Base-by-base conservation (phyloP, 768 basidiomycete species). In the Multifurca ochricompacta region DNA sequence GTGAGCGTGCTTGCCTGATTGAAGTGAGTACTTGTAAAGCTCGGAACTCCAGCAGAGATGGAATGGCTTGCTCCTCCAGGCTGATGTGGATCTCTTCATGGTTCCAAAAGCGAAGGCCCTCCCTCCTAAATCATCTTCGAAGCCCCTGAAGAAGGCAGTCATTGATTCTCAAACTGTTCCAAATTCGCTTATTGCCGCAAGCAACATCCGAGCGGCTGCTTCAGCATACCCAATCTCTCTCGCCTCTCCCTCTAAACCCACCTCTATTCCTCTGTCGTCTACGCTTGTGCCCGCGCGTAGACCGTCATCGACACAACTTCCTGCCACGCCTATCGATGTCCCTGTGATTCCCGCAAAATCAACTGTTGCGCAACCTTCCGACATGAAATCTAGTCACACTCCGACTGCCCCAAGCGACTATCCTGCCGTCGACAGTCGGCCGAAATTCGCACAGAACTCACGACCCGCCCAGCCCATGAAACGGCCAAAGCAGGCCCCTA, bases 1-100 rank as follows among this genome's bases (percentile, higher is more conserved):
- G 82, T 51, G 70, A 76, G 11, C 77, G 91, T 50, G 73, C 75
- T 9, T 71, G 79, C 32, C 67, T 94, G 23, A 67, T 82, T 8
- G 78, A 85, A 59, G 92, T 92, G 64, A n/a, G 49, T 64, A 76
- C 66, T 7, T 25, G 9, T 30, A 39, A 28, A 44, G 62, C 42
- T 48, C 62, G 39, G 25, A 21, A 11, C 16, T 18, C 3, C 13
- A 19, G 18, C 16, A 30, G 19, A 36, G 31, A 58, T 34, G 10
- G 11, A 44, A 14, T 25, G 16, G 43, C 51, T 54, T 56, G 54
- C 16, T 3, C 47, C 21, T 46, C 6, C 62, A 74, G 66, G 63
- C 64, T 35, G 73, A 76, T 58, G 21, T 49, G 4, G 59, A 66
- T 11, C 77, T 70, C 51, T 79, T 80, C 53, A 68, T 70, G 3